Conservation (phyloP, 805 yeast species). For the Kazachstania kunashirensis region DNA sequence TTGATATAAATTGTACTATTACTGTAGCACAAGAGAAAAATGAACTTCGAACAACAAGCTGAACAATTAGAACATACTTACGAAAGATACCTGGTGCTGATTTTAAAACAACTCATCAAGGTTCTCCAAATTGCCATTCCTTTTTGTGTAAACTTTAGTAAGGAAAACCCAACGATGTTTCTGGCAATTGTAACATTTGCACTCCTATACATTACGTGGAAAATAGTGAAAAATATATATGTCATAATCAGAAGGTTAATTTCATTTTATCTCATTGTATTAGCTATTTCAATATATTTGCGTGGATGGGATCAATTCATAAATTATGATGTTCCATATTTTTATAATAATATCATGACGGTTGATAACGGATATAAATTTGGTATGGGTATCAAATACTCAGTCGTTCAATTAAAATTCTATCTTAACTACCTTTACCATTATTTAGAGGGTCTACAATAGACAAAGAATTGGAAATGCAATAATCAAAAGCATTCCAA, state of each 20-base stretch:
- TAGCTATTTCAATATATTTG: constrained; percentile 23
- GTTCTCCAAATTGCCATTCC: constrained; percentile 17
- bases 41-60: constrained; percentile 4
- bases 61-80: constrained; percentile 5
- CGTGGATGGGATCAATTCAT: constrained; percentile 27
- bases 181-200: constrained; percentile 12
- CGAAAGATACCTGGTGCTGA: constrained; percentile 5
- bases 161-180: constrained; percentile 27
- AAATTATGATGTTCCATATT: constrained; percentile 15
- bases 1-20: not conserved
- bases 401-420: constrained; percentile 1
- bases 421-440: not conserved
- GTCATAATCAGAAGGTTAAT: constrained; percentile 21
- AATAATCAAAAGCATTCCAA: too few species aligned
- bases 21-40: too few species aligned
- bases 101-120: constrained; percentile 5
- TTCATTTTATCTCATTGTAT: constrained; percentile 11
- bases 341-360: constrained; percentile 7
- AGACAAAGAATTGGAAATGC: too few species aligned
- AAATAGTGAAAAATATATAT: constrained; percentile 25
- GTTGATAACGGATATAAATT: constrained; percentile 1
- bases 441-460: not conserved
- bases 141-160: constrained; percentile 15
- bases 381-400: not conserved
- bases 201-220: constrained; percentile 19